A percentile compares a stretch with the other conserved stretches of the same genome.
phyloP scores from a whole-genome alignment of 495 filamentous ascomycete genomes.

The Aspergillus indologenus region DNA sequence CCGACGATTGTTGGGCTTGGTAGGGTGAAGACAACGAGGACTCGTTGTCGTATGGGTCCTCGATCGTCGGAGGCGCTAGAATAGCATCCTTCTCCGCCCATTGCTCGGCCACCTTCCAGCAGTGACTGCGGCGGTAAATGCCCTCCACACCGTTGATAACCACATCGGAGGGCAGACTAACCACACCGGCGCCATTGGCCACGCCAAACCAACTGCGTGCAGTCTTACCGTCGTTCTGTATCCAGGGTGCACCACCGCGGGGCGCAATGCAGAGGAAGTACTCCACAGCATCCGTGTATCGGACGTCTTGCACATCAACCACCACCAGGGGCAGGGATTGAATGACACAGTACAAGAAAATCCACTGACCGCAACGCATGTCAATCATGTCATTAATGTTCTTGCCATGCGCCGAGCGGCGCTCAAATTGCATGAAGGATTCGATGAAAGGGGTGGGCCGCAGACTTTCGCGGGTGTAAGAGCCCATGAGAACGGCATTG shows the following conservation, averaged over 20 bases:
- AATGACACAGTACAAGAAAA: constrained; percentile 88
- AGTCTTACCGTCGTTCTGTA: constrained; percentile 62
- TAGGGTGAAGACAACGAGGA: constrained; percentile 46
- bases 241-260: constrained; percentile 81
- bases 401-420: constrained; percentile 67
- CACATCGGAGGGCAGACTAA: constrained; percentile 75
- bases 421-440: constrained; percentile 80
- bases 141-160: constrained; percentile 88
- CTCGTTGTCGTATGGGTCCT: constrained; percentile 43
- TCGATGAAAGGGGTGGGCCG: constrained; percentile 66
- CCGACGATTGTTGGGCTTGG: constrained; percentile 42
- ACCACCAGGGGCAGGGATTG: constrained; percentile 89
- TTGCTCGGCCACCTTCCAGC: constrained; percentile 78
- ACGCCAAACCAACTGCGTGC: constrained; percentile 80
- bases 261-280: constrained; percentile 96
- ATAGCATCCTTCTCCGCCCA: constrained; percentile 56
- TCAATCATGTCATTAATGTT: constrained; percentile 70
- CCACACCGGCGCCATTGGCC: constrained; percentile 64
- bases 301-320: constrained; percentile 77
- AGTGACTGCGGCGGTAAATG: constrained; percentile 86
- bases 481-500: constrained; percentile 64
- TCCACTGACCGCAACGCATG: constrained; percentile 82
- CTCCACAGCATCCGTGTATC: constrained; percentile 77
- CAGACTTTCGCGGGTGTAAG: constrained; percentile 72
- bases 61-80: constrained; percentile 35